Percentiles rank a stretch among this genome's conserved stretches.
Evolutionary conservation across 2,329 filamentous ascomycete genomes (phyloP).

Genomic region (Colletotrichum sublineola): DNA sequence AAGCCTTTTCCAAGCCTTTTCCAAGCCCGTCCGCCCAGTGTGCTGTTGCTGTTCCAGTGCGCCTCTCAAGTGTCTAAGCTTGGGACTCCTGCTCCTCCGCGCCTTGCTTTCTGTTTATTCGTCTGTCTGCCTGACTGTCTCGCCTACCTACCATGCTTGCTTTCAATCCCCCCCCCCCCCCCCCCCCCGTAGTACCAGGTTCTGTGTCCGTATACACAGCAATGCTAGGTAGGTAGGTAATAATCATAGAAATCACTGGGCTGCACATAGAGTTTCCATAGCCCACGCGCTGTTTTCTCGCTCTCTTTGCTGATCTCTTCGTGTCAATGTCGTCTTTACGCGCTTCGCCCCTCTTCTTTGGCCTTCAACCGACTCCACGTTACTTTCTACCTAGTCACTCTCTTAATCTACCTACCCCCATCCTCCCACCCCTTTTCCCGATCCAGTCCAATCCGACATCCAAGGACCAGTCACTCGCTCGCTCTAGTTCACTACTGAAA

Average conservation of each 20-base stretch:
- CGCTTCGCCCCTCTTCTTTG: constrained; percentile 17
- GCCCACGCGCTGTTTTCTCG: neutral
- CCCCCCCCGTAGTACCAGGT: neutral
- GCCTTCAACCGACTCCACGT: constrained; percentile 14
- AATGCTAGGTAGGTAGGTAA: neutral
- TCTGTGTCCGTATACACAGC: neutral
- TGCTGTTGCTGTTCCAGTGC: constrained; percentile 16
- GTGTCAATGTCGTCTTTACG: constrained; percentile 10
- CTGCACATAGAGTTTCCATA: neutral
- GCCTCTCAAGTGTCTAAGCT: neutral
- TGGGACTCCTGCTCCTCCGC: constrained; percentile 11
- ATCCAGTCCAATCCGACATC: neutral
- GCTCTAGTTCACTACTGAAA: constrained; percentile 22
- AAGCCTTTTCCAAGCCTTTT: neutral
- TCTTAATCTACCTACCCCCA: constrained; percentile 35
- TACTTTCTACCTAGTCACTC: constrained; percentile 6
- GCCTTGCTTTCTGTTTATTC: neutral
- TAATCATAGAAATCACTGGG: neutral
- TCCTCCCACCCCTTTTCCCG: constrained; percentile 35
- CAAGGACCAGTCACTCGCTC: constrained; percentile 13
- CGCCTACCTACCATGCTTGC: constrained; percentile 11
- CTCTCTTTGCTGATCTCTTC: constrained; percentile 3
- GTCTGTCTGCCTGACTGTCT: neutral
- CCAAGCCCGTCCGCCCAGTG: constrained; percentile 14
- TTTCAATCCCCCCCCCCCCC: neutral